A percentile compares a stretch with the other conserved stretches of the same genome.
Conservation (phyloP, 164 flowering plant species). For the Magnolia sinica region DNA sequence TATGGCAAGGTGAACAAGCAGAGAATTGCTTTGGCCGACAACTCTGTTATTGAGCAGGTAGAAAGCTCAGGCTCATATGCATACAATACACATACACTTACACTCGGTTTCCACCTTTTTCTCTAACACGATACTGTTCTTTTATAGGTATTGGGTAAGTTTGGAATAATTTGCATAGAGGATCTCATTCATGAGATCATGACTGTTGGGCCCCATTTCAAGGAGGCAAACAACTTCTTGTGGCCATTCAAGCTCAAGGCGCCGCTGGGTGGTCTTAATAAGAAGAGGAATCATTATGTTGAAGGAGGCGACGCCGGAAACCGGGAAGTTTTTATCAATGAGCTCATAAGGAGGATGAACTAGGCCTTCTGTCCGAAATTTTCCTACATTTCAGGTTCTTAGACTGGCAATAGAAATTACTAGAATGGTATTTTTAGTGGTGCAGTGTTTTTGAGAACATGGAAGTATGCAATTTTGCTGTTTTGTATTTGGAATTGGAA, state of each 20-base stretch:
- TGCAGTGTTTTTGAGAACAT: background rate
- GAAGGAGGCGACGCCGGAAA: constrained; percentile 75
- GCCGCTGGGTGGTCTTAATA: constrained; percentile 58
- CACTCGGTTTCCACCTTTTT: background rate
- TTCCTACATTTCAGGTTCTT: background rate
- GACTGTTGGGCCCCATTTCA: constrained; percentile 72
- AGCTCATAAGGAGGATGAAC: constrained; percentile 64
- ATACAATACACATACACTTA: background rate
- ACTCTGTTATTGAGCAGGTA: constrained; percentile 59
- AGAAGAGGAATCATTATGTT: constrained; percentile 70
- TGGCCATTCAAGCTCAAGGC: constrained; percentile 76
- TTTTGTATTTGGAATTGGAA: background rate
- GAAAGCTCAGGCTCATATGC: background rate
- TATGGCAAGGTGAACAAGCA: constrained; percentile 59
- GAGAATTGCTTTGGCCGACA: constrained; percentile 55
- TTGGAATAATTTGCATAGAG: constrained; percentile 52
- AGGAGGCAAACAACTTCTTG: constrained; percentile 61
- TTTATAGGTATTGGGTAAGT: constrained; percentile 50
- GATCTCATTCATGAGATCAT: constrained; percentile 70
- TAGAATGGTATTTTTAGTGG: background rate
- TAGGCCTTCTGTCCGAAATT: constrained; percentile 13
- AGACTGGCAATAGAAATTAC: too few species aligned
- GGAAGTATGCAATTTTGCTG: background rate
- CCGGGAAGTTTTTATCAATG: constrained; percentile 60
- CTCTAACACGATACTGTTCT: background rate